A percentile compares a stretch with the other conserved stretches of the same genome.
Evolutionary conservation across 2,329 filamentous ascomycete species (phyloP).

Genomic region (Cordyceps cateniannulata): DNA sequence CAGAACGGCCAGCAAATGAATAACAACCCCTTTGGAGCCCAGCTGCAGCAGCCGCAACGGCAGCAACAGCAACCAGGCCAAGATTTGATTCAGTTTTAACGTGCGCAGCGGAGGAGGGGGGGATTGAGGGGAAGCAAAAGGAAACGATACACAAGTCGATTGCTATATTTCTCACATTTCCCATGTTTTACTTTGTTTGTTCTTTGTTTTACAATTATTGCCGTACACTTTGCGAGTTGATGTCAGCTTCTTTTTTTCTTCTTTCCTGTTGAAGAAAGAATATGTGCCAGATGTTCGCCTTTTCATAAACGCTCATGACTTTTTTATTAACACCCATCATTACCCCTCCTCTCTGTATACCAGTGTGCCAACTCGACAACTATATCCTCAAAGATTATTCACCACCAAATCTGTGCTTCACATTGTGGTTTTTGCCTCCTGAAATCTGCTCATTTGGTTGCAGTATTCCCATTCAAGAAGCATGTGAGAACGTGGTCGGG

Average conservation of each 20-base stretch:
- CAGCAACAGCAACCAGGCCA: conserved; percentile 45
- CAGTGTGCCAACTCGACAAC: background rate
- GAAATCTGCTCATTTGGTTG: background rate
- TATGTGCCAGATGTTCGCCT: background rate
- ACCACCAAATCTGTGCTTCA: background rate
- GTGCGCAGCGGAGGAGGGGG: background rate
- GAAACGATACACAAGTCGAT: background rate
- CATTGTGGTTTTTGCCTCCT: background rate
- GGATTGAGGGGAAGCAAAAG: background rate
- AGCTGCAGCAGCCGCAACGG: conserved; percentile 33
- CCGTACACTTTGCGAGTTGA: background rate
- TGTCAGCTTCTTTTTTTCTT: background rate
- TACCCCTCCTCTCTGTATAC: background rate
- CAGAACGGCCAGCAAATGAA: conserved; percentile 39
- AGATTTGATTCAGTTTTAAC: conserved; percentile 59
- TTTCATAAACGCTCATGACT: background rate
- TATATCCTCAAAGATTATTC: background rate
- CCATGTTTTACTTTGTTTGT: background rate
- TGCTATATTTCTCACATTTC: conserved; percentile 10
- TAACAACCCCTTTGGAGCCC: conserved; percentile 53
- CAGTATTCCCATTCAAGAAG: conserved; percentile 48
- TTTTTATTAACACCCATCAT: background rate
- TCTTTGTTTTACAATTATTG: background rate
- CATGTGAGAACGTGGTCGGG: conserved; percentile 85
- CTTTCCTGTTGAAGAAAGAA: background rate